phyloP scores from a whole-genome alignment of 345 rosid genomes.

The Kandelia obovata region DNA sequence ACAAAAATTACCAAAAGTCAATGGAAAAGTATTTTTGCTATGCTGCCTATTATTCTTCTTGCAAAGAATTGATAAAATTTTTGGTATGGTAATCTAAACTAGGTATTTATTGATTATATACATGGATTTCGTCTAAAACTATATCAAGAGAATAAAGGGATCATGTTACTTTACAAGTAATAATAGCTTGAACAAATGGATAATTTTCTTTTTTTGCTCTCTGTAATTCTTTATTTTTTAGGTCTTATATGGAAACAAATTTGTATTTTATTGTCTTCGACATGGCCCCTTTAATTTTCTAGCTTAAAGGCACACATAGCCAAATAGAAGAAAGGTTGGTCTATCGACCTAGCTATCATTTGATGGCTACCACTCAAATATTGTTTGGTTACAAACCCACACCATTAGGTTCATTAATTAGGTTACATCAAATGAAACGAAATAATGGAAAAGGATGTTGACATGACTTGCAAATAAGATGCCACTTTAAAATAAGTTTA shows the following conservation, averaged over 20 bases:
- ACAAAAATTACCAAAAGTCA: constrained; percentile 67
- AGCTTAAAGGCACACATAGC: no score
- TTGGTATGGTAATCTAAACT: not conserved
- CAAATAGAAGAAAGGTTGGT: no score
- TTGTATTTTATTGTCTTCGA: no score
- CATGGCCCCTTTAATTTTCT: no score
- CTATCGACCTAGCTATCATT: no score
- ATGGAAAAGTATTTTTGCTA: constrained; percentile 67
- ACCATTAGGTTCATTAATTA: no score
- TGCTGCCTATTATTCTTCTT: constrained; percentile 22
- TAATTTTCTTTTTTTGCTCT: not conserved
- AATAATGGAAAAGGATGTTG: no score
- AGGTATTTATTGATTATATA: constrained; percentile 21
- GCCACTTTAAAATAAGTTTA: no score
- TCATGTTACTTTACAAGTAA: constrained; percentile 89
- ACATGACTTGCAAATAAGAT: no score
- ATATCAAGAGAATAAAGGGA: constrained; percentile 77
- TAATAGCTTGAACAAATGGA: constrained; percentile 73
- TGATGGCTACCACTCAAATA: no score
- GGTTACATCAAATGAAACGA: no score
- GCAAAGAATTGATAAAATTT: constrained; percentile 3
- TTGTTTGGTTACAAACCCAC: no score
- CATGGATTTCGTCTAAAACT: constrained; percentile 11
- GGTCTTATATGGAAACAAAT: not conserved
- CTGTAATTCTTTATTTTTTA: not conserved